Base-by-base conservation (phyloP, 1,284 basidiomycete species). In the Tylopilus orsonianus region DNA sequence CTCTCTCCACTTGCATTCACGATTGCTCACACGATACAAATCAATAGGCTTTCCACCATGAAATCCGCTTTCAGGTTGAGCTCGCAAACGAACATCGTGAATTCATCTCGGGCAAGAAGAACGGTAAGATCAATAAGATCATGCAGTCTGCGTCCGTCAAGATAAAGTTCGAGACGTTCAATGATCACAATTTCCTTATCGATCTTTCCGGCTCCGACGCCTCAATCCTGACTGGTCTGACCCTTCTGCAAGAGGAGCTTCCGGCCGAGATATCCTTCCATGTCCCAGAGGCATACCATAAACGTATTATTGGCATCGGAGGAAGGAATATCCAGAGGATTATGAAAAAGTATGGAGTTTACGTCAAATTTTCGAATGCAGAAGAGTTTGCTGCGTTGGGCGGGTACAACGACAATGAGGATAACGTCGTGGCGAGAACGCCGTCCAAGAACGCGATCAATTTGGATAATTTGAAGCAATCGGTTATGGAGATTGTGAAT, bases 261-360 rank as follows among this genome's bases (percentile, higher is more conserved):
- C 96, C 96, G 1, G 95, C 97, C n/a, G 96, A 99, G 70, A 90
- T 97, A 45, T 97, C 94, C 20, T 99, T 99, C 81, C 95, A 98
- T 71, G 94, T 99, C 8, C 96, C 97, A 19, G 96, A 99, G 71
- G 85, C 86, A 42, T 99, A 98, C 69, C 96, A 99, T 75, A 99
- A 99, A 73, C 90, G 97, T 54, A 99, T 99, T 68, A 99, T 99
- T 59, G 96, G 96, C 53, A 96, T 98, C 22, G 96, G 94, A 36
- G 96, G 96, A 26, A 90, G 95, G 65, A 99, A 96, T 71, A 99
- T 99, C 52, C 96, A 99, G 69, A 84, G 93, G 52, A 99, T 99
- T 70, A 99, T 99, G 96, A 98, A 98, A 75, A 95, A 97, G 70
- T 97, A 90, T 62, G 96, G 96, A 26, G 96, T 98, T 22, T 99